Evolutionary conservation across 306 rosid genomes (phyloP).

Genomic region (Morella rubra): DNA sequence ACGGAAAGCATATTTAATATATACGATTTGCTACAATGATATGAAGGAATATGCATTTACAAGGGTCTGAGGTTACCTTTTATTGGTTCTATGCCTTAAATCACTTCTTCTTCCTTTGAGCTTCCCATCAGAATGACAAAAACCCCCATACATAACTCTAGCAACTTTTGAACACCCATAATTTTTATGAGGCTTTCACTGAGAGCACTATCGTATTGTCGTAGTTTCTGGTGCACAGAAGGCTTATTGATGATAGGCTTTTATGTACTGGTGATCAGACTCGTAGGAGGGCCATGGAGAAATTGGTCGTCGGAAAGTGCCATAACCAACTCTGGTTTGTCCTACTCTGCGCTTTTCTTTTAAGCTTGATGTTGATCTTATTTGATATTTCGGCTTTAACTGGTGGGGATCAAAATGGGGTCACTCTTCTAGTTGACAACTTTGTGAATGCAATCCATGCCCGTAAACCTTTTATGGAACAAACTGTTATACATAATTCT

Average conservation of each 20-base stretch:
- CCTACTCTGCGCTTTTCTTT: constrained; percentile 24
- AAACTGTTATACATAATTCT: not conserved
- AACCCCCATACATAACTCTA: not conserved
- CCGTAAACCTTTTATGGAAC: not conserved
- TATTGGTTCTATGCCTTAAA: not conserved
- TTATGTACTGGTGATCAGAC: not conserved
- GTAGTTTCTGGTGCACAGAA: not conserved
- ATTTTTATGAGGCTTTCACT: not conserved
- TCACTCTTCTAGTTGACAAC: constrained; percentile 25
- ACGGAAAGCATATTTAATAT: not conserved
- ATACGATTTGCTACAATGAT: not conserved
- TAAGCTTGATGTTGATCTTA: constrained; percentile 30
- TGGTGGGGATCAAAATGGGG: constrained; percentile 14
- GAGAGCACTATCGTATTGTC: not conserved
- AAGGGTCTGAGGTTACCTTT: not conserved
- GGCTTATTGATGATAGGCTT: not conserved
- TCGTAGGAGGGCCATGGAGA: constrained; percentile 25
- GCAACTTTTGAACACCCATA: too few relatives aligned
- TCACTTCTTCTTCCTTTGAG: not conserved
- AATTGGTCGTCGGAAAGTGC: constrained; percentile 18
- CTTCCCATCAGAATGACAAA: not conserved
- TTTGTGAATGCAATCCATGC: constrained; percentile 14
- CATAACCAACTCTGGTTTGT: constrained; percentile 44
- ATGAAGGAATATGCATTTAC: not conserved
- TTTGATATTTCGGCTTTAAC: constrained; percentile 27